Conservation (phyloP, 768 basidiomycete species). For the Hygrophoropsis aurantiaca region DNA sequence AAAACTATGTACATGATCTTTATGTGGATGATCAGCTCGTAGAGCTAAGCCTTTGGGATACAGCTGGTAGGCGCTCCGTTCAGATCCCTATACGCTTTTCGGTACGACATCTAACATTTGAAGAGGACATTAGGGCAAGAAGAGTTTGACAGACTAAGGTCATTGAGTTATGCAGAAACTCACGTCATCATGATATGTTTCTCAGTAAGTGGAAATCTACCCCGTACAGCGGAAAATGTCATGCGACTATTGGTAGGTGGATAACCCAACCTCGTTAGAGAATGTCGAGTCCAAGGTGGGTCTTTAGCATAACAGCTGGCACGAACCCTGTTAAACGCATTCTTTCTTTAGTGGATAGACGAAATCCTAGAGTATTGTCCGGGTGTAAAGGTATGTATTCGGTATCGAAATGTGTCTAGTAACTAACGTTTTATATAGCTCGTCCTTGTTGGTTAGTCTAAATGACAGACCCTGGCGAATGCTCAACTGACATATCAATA, state of each 20-base stretch:
- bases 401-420: slow-evolving; percentile 5
- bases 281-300: slow-evolving; percentile 91
- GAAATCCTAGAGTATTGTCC: slow-evolving; percentile 92
- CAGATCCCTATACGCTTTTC: slow-evolving; percentile 2
- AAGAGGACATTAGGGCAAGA: slow-evolving; percentile 72
- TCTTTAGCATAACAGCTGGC: no score
- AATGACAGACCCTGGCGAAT: not conserved
- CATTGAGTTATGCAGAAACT: slow-evolving; percentile 95
- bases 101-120: slow-evolving; percentile 28
- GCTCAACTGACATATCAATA: slow-evolving; percentile 28
- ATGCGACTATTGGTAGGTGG: slow-evolving; percentile 52
- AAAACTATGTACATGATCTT: slow-evolving; percentile 94
- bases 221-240: not conserved
- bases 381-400: slow-evolving; percentile 78
- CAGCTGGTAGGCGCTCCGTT: slow-evolving; percentile 67
- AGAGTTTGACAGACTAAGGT: slow-evolving; percentile 91
- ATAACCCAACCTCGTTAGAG: slow-evolving; percentile 92
- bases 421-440: slow-evolving; percentile 44
- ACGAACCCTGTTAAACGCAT: not conserved
- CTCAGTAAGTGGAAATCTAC: slow-evolving; percentile 54
- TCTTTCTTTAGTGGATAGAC: slow-evolving; percentile 76
- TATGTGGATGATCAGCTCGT: slow-evolving; percentile 84
- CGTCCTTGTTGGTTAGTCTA: slow-evolving; percentile 79
- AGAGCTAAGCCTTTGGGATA: slow-evolving; percentile 96
- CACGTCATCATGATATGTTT: slow-evolving; percentile 97